A percentile compares a stretch with the other conserved stretches of the same genome.
phyloP scores from a whole-genome alignment of 1,139 yeast species.

The Wickerhamiella pararugosa region DNA sequence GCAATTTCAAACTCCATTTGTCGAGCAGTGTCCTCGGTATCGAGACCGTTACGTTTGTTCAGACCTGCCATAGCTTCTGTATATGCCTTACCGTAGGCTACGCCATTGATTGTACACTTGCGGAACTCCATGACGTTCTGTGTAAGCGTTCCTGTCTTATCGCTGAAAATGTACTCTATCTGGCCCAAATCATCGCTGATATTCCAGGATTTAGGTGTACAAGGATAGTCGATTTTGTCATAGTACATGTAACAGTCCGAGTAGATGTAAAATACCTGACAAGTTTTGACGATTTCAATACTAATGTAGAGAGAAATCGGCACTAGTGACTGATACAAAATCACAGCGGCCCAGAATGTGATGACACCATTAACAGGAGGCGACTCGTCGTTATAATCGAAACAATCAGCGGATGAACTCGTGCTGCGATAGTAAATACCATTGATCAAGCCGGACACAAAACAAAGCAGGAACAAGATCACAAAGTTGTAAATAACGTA shows the following conservation, averaged over 20 bases:
- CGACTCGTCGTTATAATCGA: constrained; percentile 54
- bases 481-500: constrained; percentile 70
- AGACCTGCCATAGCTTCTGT: constrained; percentile 93
- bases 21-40: constrained; percentile 52
- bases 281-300: constrained; percentile 85
- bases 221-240: constrained; percentile 74
- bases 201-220: constrained; percentile 94
- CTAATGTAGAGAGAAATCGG: constrained; percentile 93
- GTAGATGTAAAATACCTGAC: constrained; percentile 86
- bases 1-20: constrained; percentile 48
- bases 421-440: constrained; percentile 51
- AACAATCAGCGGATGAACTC: constrained; percentile 45
- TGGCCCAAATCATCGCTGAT: constrained; percentile 96
- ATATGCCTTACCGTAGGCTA: constrained; percentile 82
- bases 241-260: constrained; percentile 82
- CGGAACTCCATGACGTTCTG: constrained; percentile 96
- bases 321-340: constrained; percentile 78
- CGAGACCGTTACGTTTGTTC: constrained; percentile 74
- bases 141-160: constrained; percentile 92
- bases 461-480: constrained; percentile 60
- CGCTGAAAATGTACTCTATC: constrained; percentile 88
- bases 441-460: constrained; percentile 68
- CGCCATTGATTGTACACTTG: constrained; percentile 79
- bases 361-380: constrained; percentile 71
- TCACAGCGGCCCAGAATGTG: constrained; percentile 78